Evolutionary conservation across 2,329 filamentous ascomycete species (phyloP), one percentile per base, ranked within the genome.

Genomic region (Endoconidiophora polonica): DNA sequence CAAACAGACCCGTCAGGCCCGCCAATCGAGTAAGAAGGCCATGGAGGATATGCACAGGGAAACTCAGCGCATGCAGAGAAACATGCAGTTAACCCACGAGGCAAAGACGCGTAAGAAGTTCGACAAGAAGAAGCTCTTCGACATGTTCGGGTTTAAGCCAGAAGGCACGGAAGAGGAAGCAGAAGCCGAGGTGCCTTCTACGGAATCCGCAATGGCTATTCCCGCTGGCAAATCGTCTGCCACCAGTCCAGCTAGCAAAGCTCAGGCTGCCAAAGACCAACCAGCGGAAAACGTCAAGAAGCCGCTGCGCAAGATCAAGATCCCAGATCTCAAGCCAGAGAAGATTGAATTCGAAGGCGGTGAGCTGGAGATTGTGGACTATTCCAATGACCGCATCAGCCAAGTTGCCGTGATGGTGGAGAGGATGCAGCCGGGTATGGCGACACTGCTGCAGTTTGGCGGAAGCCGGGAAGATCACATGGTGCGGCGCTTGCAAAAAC

Each of bases 41-140:
- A 63, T 95, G 40, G 86, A 95, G 61, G 90, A 96, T 57, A 95
- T 98, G 82, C 83, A 83, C 58, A 77, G 86, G 52, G 91, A 98
- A 65, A 95, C 90, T 1, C 91, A 98, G 66, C 79, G 91, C 26
- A 77, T 98, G 67, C 81, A 77, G 57, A 76, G 91, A 56, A 93
- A 83, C 60, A 84, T 94, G 76, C 90, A 96, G 63, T 73, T 98
- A 45, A 78, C 84, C 1, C 88, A 96, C 63, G 81, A 94, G 61
- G 83, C 86, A 22, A 86, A 81, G 66, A 94, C 86, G 1, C 88
- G 83, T 64, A 96, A 91, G 70, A 94, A 86, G 66, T 83, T 94
- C 56, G 79, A 81, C 5, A 91, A 88, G 57, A 77, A 79, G 37
- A 83, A 83, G 53, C 70, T 98, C 1, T 83, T 96, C 59, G 81